phyloP scores from a whole-genome alignment of 2,329 filamentous ascomycete species.

The Elsinoe arachidis region DNA sequence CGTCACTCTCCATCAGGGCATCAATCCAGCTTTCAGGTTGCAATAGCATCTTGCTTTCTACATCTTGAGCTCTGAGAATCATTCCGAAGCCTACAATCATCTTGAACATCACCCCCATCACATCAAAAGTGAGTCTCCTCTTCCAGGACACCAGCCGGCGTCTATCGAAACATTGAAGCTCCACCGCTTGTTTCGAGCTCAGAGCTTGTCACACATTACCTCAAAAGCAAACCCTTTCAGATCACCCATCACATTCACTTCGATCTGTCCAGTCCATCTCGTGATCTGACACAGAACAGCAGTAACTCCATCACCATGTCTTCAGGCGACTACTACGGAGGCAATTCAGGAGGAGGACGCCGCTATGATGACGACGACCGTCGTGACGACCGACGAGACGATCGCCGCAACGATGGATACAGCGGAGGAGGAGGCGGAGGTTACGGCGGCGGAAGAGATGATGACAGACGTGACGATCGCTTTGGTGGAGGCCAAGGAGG shows the following conservation, averaged over 20 bases:
- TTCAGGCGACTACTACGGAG: slow-evolving; percentile 25
- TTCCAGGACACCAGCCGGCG: neutral
- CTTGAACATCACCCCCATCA: neutral
- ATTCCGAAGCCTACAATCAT: neutral
- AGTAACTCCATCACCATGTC: slow-evolving; percentile 22
- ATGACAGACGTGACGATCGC: slow-evolving; percentile 14
- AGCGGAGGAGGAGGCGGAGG: slow-evolving; percentile 19
- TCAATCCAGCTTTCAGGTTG: neutral
- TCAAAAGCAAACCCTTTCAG: too few species aligned
- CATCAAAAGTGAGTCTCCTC: neutral
- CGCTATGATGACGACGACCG: slow-evolving; percentile 13
- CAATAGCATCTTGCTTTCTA: neutral
- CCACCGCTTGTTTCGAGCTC: neutral
- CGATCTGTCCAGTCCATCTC: neutral
- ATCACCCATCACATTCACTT: too few species aligned
- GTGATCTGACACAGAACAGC: neutral
- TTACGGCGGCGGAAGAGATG: slow-evolving; percentile 16
- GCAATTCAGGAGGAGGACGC: slow-evolving; percentile 4
- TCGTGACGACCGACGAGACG: slow-evolving; percentile 11
- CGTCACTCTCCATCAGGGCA: slow-evolving; percentile 1
- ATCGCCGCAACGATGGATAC: slow-evolving; percentile 13
- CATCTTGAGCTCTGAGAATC: neutral
- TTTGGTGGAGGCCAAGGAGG: slow-evolving; percentile 6
- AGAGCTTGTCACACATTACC: neutral
- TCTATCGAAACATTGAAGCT: neutral